Conservation (phyloP, 192 early-diverging fungal species). For the Umbelopsis sp. region DNA sequence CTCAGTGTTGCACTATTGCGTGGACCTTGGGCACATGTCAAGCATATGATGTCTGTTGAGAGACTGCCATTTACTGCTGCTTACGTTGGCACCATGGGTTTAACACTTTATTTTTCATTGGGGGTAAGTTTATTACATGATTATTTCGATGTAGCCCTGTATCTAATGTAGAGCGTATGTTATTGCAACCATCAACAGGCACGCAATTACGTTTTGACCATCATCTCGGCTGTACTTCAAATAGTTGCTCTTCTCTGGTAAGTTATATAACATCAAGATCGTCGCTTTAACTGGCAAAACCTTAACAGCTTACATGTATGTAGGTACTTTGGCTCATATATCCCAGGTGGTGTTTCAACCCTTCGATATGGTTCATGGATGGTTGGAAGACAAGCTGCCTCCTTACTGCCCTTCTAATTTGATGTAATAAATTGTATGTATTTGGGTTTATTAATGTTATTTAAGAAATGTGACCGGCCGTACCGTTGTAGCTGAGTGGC, state of each 20-base stretch:
- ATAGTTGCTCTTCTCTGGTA: constrained; percentile 82
- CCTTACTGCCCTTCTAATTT: constrained; percentile 37
- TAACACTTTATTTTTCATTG: constrained; percentile 85
- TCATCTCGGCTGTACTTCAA: constrained; percentile 79
- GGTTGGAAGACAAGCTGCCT: constrained; percentile 36
- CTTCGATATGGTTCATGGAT: constrained; percentile 57
- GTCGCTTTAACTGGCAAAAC: no score
- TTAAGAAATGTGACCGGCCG: no score
- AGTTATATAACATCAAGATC: background rate
- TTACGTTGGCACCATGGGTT: constrained; percentile 81
- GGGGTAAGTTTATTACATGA: constrained; percentile 53
- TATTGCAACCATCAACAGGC: constrained; percentile 30
- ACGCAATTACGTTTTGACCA: constrained; percentile 70
- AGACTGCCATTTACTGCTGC: constrained; percentile 78
- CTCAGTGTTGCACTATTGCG: constrained; percentile 70
- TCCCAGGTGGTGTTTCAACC: constrained; percentile 70
- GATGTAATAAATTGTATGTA: constrained; percentile 5
- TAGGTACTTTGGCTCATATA: constrained; percentile 73
- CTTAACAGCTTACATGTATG: no score
- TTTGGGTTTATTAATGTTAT: background rate
- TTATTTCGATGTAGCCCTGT: background rate
- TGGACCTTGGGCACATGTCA: constrained; percentile 79
- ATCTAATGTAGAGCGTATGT: background rate
- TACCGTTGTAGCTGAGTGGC: no score
- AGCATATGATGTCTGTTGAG: constrained; percentile 77